These are phyloP conservation scores for Cladosporium austrohemisphaericum DNA, from an alignment of 2,329 filamentous ascomycete species.

Conservation along the genomic window DNA sequence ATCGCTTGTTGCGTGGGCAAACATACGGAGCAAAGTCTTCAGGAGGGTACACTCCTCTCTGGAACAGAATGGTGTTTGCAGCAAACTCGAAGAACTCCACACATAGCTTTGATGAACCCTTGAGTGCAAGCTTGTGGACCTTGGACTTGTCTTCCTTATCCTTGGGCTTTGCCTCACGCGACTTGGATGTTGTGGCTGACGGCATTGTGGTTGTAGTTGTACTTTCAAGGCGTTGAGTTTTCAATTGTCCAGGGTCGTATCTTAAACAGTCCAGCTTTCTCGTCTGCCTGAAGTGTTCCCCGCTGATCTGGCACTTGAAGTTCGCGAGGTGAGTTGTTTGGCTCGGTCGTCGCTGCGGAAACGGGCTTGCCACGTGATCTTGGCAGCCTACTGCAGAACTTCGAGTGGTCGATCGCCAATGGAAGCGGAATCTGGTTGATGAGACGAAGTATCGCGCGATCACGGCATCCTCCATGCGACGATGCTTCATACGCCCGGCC, in stretches of 20 bases:
- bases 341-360: slow-evolving; percentile 12
- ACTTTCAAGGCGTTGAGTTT: not conserved
- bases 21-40: slow-evolving; percentile 91
- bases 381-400: slow-evolving; percentile 1
- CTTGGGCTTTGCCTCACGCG: slow-evolving; percentile 36
- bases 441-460: slow-evolving; percentile 13
- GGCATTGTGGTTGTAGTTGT: not conserved
- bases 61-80: slow-evolving; percentile 96
- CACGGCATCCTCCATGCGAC: slow-evolving; percentile 42
- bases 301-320: slow-evolving; percentile 4
- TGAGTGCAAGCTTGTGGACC: slow-evolving; percentile 89
- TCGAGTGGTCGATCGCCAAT: not conserved
- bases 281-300: not conserved
- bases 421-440: too few relatives aligned
- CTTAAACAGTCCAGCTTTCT: too few relatives aligned
- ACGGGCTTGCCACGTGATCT: slow-evolving; percentile 12
- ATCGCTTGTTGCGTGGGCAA: not conserved
- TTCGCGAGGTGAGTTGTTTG: too few relatives aligned
- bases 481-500: slow-evolving; percentile 38
- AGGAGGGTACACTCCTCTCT: slow-evolving; percentile 77
- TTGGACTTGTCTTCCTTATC: slow-evolving; percentile 66
- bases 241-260: too few relatives aligned
- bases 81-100: slow-evolving; percentile 99
- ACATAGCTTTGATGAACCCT: slow-evolving; percentile 81
- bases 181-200: slow-evolving; percentile 11